Base-by-base conservation (phyloP, 352 stramenopile species). In the Phytophthora ramorum region DNA sequence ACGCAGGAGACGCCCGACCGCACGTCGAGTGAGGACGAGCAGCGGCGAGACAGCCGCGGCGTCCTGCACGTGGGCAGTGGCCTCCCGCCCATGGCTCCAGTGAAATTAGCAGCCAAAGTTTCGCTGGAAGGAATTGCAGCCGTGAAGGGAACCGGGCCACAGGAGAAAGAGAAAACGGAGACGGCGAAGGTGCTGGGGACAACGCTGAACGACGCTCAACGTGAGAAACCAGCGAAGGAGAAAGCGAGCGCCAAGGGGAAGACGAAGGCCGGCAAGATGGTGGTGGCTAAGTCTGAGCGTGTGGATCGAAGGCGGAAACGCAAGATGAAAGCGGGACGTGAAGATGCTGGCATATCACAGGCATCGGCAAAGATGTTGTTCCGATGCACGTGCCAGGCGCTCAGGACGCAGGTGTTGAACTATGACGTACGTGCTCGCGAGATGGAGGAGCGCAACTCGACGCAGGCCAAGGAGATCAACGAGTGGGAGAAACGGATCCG, bases 341-440 rank as follows among this genome's bases (percentile, higher is more conserved):
- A 52, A 37, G 43, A 14, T 14, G 43, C 16, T 20, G 50, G 32
- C 9, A 70, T 71, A 17, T 71, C 70, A 26, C 58, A 71, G 43
- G 44, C 64, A 9, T 66, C 80, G n/a, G 63, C 76, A 0, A 37
- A 63, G 22, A 74, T 81, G 57, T 35, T 91, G 12, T 81, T 90
- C 43, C 58, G 69, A 22, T 84, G 74, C 41, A 76, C 77, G 28
- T 79, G 72, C 14, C 66, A 66, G 22, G 37, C 83, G 16, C 47
- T 90, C 20, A 51, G 69, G 10, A 64, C 67, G 6, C 72, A 82
- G 44, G 46, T 41, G 19, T 50, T 91, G 32, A 79, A 89, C 19
- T 75, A 73, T 22, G 75, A 90, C 17, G 67, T 86, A 13, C 83
- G 76, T 8, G 66, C 59, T 8, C 49, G 65, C 0, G 75, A 88